Evolutionary conservation across 108 stramenopile genomes (phyloP), one percentile per base, ranked within the genome.

Genomic region (Nannochloropsis oceanica): DNA sequence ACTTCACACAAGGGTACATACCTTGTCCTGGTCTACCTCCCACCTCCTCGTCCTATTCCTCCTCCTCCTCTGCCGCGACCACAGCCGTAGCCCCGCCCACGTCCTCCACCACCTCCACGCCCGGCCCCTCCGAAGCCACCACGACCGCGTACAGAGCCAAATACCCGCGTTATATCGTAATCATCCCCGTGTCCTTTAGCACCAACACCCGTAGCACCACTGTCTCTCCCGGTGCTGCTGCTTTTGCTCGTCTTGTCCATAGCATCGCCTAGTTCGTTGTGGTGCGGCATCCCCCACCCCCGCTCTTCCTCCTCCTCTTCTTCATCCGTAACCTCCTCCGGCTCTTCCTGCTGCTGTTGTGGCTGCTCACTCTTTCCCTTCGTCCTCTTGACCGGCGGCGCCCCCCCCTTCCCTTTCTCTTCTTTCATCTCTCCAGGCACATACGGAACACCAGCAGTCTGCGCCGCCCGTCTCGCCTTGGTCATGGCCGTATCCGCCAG

Each of bases 301-400:
- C 22, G 79, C 83, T n/a, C 83, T 44, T 25, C 86, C 82, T 44
- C 86, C 42, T 25, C 82, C 42, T 27, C 85, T 26, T 26, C 86
- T n/a, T 9, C 82, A 13, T 26, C 86, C 42, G 2, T 79, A 79
- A 12, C 86, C 42, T 10, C 81, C 42, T 8, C 86, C 82, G 0
- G 50, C 79, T 73, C 59, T n/a, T 73, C 59, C 59, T 10, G 59
- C 9, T 34, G 59, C 59, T 18, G 22, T 10, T 73, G 59, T 10
- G 59, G 59, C 12, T 73, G 25, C 43, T 14, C 79, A 24, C 82
- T 43, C 82, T 82, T 82, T 2, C 82, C 82, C 42, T 82, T 26
- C 9, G 82, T 73, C 43, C 83, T 85, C 43, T 80, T 85, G 18
- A 79, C 84, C 25, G 73, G 79, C n/a, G 42, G 44, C 13, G 79